Base-by-base conservation (phyloP, 495 filamentous ascomycete genomes). In the Neurospora cerealis region DNA sequence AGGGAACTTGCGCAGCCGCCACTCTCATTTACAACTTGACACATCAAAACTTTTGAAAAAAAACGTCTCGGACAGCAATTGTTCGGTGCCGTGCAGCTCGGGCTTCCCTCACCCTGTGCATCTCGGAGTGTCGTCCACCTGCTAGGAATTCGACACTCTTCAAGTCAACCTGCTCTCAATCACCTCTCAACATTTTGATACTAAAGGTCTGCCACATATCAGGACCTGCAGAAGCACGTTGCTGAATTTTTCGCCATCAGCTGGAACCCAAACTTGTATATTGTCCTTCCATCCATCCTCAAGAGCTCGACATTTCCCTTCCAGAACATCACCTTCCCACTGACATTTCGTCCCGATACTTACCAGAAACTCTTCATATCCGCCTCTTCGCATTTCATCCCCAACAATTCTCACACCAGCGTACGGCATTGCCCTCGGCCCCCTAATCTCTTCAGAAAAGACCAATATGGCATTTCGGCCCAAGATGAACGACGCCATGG, bases 401-500 rank as follows among this genome's bases (percentile, higher is more conserved):
- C 7, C 46, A 28, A 1, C 44, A 48, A 48, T 21, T 21, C 44
- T 48, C 9, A 48, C 9, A 5, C 4, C n/a, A 24, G 44, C n/a
- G 2, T 54, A 54, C 21, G 21, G 9, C 46, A 54, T 24, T 13
- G 2, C 10, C 46, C 10, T 54, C 7, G 21, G 21, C 4, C 8
- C 19, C 10, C 21, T 2, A 54, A 24, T 24, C 42, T 54, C 21
- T 54, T 15, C 10, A 54, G 46, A 54, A 15, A 54, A 28, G 46
- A 15, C 21, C 46, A 54, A 15, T 24, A 54, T 54, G 46, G 46
- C 21, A 54, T 28, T 54, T 54, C 46, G 46, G 21, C 46, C 46
- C 46, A 54, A 54, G 46, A 24, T 78, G n/a, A 71, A 74, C 3
- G 74, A 54, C 6, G 74, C 78, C 69, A 42, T 80, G 32, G 77